Evolutionary conservation across 1,284 basidiomycete genomes (phyloP).

Genomic region (Cryptococcus neoformans): DNA sequence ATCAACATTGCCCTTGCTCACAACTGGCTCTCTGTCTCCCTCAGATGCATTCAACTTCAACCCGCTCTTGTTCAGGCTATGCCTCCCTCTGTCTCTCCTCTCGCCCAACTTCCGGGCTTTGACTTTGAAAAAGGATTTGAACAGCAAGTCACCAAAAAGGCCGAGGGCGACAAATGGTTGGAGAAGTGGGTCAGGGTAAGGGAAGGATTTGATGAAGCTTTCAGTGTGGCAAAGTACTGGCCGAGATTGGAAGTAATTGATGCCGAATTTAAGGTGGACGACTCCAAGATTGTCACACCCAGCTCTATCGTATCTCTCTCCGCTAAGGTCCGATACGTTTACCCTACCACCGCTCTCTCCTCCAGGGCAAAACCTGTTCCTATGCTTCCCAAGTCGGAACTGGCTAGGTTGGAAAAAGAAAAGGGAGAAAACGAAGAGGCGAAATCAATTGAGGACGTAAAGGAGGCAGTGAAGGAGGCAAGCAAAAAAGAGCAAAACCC

Average conservation of each 20-base stretch:
- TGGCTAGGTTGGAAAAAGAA: background rate
- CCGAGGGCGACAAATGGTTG: slow-evolving; percentile 57
- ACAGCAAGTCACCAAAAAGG: slow-evolving; percentile 49
- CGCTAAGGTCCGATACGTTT: slow-evolving; percentile 58
- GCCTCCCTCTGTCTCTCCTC: slow-evolving; percentile 56
- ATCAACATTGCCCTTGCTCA: slow-evolving; percentile 80
- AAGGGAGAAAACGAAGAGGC: slow-evolving; percentile 2
- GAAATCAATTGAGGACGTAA: slow-evolving; percentile 24
- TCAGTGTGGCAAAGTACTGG: slow-evolving; percentile 67
- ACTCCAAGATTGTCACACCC: slow-evolving; percentile 83
- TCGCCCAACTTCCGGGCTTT: slow-evolving; percentile 76
- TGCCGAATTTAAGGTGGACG: slow-evolving; percentile 87
- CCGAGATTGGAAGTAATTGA: slow-evolving; percentile 78
- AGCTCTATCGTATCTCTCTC: slow-evolving; percentile 85
- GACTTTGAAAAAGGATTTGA: slow-evolving; percentile 54
- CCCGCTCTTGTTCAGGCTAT: slow-evolving; percentile 83
- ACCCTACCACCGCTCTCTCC: slow-evolving; percentile 23
- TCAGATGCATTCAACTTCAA: slow-evolving; percentile 77
- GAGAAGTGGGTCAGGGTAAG: slow-evolving; percentile 47
- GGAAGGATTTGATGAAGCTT: slow-evolving; percentile 61
- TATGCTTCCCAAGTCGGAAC: slow-evolving; percentile 12
- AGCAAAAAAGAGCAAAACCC: slow-evolving; percentile 54
- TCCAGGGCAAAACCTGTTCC: slow-evolving; percentile 6
- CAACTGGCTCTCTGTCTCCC: slow-evolving; percentile 84
- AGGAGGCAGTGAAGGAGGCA: slow-evolving; percentile 18